Evolutionary conservation across 2,329 filamentous ascomycete genomes (phyloP), one percentile per base, ranked within the genome.

Genomic region (Fusarium sp.): DNA sequence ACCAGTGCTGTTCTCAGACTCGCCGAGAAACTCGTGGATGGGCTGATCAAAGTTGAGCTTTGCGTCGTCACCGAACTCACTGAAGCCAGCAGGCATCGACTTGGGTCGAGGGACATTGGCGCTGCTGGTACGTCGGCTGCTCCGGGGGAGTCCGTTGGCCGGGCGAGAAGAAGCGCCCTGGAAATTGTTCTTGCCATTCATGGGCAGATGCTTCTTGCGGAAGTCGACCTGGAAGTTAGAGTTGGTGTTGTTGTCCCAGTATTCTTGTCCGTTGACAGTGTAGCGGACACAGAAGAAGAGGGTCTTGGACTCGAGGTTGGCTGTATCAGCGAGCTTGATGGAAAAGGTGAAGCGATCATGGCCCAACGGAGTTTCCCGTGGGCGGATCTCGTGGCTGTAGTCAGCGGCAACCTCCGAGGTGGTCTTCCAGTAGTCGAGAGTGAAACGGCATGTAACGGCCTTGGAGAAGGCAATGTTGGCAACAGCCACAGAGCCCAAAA

Each of bases 341-440:
- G 89, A 93, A 81, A 99, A 99, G 77, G 90, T 93, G 83, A 99
- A 99, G 41, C 93, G 89, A 79, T 99, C 96, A 73, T 91, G 91
- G 49, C 91, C 89, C 72, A 91, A 85, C 23, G 88, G 82, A 6
- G 83, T 83, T 43, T 91, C 88, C 71, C 88, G 88, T 28, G 89
- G 88, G 44, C 89, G 88, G 46, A 95, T 87, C 80, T 96, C 92
- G 66, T 92, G 88, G 78, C 90, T 91, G 82, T 89, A 99, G 75
- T 98, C 94, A n/a, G 93, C 95, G 39, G 87, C 86, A 3, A 98
- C 92, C 78, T 99, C 96, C 1, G 96, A 99, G 0, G 94, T 97
- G 0, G 96, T 99, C 85, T 97, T 97, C 96, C 96, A 99, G 82
- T 97, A 96, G 79, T 99, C 96, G 48, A 98, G 87, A 0, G 96